These are phyloP conservation scores for Backusella liffmaniae DNA, from an alignment of 192 early-diverging fungal genomes.

Conservation along the genomic window DNA sequence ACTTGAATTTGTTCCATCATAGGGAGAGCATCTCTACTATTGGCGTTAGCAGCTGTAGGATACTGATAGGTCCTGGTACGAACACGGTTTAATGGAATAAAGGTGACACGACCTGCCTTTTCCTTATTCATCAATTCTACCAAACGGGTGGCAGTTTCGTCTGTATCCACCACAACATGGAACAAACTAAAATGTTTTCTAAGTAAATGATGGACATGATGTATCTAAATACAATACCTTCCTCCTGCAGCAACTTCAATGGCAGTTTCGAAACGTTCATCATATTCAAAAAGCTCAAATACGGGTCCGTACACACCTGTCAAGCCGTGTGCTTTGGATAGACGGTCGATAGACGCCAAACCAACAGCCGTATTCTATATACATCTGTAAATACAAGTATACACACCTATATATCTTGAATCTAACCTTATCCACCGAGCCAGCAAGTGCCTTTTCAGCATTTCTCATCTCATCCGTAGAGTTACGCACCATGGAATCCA, in stretches of 20 bases:
- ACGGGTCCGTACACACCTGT: slow-evolving; percentile 87
- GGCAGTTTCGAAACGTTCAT: slow-evolving; percentile 77
- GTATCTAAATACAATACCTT: slow-evolving; percentile 43
- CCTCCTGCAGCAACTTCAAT: slow-evolving; percentile 87
- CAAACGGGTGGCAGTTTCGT: slow-evolving; percentile 80
- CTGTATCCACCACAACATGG: slow-evolving; percentile 94
- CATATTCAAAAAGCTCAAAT: slow-evolving; percentile 89
- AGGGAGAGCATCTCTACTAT: slow-evolving; percentile 65
- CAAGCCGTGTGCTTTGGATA: slow-evolving; percentile 63
- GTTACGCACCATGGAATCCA: slow-evolving; percentile 64
- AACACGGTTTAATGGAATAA: slow-evolving; percentile 94
- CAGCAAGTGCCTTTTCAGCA: slow-evolving; percentile 67
- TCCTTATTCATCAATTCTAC: slow-evolving; percentile 58
- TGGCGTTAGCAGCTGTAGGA: slow-evolving; percentile 46
- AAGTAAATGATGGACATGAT: not conserved
- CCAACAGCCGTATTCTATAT: slow-evolving; percentile 74
- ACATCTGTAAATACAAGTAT: not conserved
- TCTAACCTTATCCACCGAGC: slow-evolving; percentile 76
- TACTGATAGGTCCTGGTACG: slow-evolving; percentile 58
- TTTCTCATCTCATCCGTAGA: slow-evolving; percentile 73
- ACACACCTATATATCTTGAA: not conserved
- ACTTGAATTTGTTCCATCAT: slow-evolving; percentile 80
- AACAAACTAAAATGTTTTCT: slow-evolving; percentile 66
- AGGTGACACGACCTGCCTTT: slow-evolving; percentile 84
- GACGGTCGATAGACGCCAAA: slow-evolving; percentile 65